Evolutionary conservation across 202 grass and related monocot genomes (phyloP).

Genomic region (Musa balbisiana): DNA sequence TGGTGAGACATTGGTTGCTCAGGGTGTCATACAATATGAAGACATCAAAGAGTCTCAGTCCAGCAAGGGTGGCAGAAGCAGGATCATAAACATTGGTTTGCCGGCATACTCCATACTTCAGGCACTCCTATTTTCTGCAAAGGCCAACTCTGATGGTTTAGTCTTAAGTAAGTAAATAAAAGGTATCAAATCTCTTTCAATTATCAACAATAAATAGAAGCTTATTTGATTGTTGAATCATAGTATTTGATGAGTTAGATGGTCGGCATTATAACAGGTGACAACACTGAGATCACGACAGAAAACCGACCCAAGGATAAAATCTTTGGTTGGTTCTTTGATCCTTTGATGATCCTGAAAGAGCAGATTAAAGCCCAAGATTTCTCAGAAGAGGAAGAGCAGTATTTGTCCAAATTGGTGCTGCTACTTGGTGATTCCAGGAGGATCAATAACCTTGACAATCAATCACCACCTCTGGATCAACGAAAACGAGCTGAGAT

Average conservation of each 20-base stretch:
- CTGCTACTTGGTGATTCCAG: conserved; percentile 54
- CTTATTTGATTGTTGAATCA: neutral
- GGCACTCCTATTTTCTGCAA: conserved; percentile 59
- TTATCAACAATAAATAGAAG: neutral
- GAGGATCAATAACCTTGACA: conserved; percentile 42
- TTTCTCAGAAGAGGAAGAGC: conserved; percentile 68
- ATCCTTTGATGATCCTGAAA: conserved; percentile 86
- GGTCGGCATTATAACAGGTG: conserved; percentile 38
- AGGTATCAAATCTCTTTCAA: neutral
- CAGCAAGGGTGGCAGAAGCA: conserved; percentile 47
- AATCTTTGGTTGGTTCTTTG: conserved; percentile 92
- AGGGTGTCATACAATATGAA: conserved; percentile 57
- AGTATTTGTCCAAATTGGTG: conserved; percentile 66
- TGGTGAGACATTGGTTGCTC: conserved; percentile 62
- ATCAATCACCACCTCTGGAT: conserved; percentile 42
- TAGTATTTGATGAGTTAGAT: conserved; percentile 9
- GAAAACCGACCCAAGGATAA: conserved; percentile 67
- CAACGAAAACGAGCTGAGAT: conserved; percentile 80
- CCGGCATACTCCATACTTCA: conserved; percentile 93
- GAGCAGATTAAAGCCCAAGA: conserved; percentile 89
- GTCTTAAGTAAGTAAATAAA: conserved; percentile 55
- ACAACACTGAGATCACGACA: conserved; percentile 64
- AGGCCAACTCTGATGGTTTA: conserved; percentile 50
- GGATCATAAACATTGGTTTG: conserved; percentile 67
- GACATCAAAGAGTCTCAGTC: conserved; percentile 85